Evolutionary conservation across 2,329 filamentous ascomycete genomes (phyloP).

Genomic region (Podosphaera aphanis): DNA sequence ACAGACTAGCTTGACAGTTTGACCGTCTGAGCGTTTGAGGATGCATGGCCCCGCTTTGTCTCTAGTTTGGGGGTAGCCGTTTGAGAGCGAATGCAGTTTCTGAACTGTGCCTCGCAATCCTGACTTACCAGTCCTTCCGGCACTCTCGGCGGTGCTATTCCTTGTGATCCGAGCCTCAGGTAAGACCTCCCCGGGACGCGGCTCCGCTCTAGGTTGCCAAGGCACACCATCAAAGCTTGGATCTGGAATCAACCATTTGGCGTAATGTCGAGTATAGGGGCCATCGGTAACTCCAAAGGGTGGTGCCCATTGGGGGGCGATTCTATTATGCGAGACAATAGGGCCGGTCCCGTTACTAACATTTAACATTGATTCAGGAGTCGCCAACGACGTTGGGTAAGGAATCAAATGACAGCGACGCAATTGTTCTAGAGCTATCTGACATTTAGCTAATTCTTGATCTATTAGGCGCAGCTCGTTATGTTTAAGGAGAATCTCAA

Average conservation of each 20-base stretch:
- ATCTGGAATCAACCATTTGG: slow-evolving; percentile 84
- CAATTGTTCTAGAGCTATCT: slow-evolving; percentile 78
- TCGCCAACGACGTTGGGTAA: slow-evolving; percentile 50
- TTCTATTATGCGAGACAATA: slow-evolving; percentile 39
- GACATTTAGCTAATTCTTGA: slow-evolving; percentile 88
- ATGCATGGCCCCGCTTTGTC: slow-evolving; percentile 66
- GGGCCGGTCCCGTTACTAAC: slow-evolving; percentile 54
- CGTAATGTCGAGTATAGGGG: slow-evolving; percentile 82
- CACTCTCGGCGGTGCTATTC: slow-evolving; percentile 41
- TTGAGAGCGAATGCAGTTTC: slow-evolving; percentile 45
- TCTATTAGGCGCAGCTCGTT: slow-evolving; percentile 84
- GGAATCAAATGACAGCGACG: slow-evolving; percentile 81
- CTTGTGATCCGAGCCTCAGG: slow-evolving; percentile 58
- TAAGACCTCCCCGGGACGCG: slow-evolving; percentile 20
- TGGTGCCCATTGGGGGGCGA: slow-evolving; percentile 53
- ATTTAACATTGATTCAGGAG: slow-evolving; percentile 41
- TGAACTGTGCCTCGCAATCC: slow-evolving; percentile 33
- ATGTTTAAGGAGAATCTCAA: slow-evolving; percentile 85
- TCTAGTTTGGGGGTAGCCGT: slow-evolving; percentile 48
- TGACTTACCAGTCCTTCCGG: slow-evolving; percentile 21
- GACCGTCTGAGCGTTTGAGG: slow-evolving; percentile 64
- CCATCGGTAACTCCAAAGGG: slow-evolving; percentile 82
- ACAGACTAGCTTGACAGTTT: slow-evolving; percentile 77
- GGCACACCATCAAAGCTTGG: slow-evolving; percentile 55
- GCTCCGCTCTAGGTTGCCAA: slow-evolving; percentile 8